A percentile compares a stretch with the other conserved stretches of the same genome.
These are phyloP conservation scores for Przewalskia tangutica DNA, from an alignment of 257 asterid species.

Conservation along the genomic window DNA sequence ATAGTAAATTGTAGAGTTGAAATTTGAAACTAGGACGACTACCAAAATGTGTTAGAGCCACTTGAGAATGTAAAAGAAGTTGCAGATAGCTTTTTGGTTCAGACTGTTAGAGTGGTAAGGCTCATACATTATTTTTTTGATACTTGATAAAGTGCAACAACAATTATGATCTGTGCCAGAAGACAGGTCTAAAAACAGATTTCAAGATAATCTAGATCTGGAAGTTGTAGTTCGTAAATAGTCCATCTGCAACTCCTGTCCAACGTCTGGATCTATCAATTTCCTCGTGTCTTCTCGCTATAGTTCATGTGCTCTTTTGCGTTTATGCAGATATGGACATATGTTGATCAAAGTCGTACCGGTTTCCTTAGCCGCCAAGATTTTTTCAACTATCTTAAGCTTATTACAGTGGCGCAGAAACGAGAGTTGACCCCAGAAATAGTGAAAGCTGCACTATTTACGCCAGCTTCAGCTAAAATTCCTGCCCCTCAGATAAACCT, in stretches of 20 bases:
- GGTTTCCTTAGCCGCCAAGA: conserved; percentile 84
- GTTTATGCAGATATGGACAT: conserved; percentile 14
- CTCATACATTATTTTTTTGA: neutral
- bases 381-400: conserved; percentile 90
- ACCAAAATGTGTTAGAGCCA: neutral
- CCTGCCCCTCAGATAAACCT: conserved; percentile 90
- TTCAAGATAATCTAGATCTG: neutral
- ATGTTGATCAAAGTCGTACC: conserved; percentile 63
- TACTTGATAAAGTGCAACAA: neutral
- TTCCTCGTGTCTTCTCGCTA: neutral
- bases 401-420: conserved; percentile 96
- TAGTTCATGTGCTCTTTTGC: conserved; percentile 23
- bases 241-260: neutral
- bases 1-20: neutral
- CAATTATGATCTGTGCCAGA: neutral
- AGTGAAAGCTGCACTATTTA: conserved; percentile 84
- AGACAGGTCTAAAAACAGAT: neutral
- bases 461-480: conserved; percentile 86
- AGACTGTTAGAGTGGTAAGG: neutral
- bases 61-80: neutral
- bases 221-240: neutral
- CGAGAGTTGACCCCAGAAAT: conserved; percentile 80
- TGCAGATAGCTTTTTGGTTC: neutral
- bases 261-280: neutral
- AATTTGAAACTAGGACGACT: neutral